Percentiles rank a stretch among this genome's conserved stretches.
These are phyloP conservation scores for Seminavis robusta DNA, from an alignment of 108 stramenopile species.

Conservation along the genomic window DNA sequence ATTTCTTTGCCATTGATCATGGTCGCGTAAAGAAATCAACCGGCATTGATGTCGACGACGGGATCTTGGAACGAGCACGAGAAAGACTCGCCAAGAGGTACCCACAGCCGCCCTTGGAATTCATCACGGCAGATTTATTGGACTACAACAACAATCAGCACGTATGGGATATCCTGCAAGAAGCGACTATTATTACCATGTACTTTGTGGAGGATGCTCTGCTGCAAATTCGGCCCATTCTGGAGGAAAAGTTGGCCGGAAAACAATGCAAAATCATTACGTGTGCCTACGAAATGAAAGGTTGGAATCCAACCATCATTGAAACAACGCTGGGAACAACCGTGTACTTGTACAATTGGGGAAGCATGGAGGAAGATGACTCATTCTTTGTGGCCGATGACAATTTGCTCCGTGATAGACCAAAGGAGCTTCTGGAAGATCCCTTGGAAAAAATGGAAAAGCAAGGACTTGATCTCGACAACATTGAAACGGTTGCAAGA, in stretches of 20 bases:
- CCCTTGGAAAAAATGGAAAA: conserved; percentile 36
- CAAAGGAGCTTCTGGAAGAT: conserved; percentile 7
- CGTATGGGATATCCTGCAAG: conserved; percentile 25
- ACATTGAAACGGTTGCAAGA: neutral
- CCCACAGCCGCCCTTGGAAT: conserved; percentile 56
- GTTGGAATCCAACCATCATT: conserved; percentile 62
- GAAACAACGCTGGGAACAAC: conserved; percentile 76
- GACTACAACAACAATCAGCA: conserved; percentile 13
- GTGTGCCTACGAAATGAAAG: conserved; percentile 77
- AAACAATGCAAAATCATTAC: conserved; percentile 52
- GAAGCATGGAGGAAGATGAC: conserved; percentile 31
- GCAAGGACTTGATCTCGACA: neutral
- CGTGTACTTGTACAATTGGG: conserved; percentile 76
- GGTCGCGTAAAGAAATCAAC: conserved; percentile 42
- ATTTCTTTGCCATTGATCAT: conserved; percentile 63
- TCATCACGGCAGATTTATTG: conserved; percentile 66
- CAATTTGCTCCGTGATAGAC: conserved; percentile 11
- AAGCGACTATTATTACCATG: conserved; percentile 75
- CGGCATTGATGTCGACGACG: conserved; percentile 80
- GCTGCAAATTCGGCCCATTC: conserved; percentile 45
- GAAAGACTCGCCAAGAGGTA: conserved; percentile 39
- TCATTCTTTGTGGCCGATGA: conserved; percentile 7
- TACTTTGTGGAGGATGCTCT: conserved; percentile 79
- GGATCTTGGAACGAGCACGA: conserved; percentile 46
- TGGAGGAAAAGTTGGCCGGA: conserved; percentile 53